phyloP scores from a whole-genome alignment of 2,329 filamentous ascomycete genomes.

The Nemania serpens region DNA sequence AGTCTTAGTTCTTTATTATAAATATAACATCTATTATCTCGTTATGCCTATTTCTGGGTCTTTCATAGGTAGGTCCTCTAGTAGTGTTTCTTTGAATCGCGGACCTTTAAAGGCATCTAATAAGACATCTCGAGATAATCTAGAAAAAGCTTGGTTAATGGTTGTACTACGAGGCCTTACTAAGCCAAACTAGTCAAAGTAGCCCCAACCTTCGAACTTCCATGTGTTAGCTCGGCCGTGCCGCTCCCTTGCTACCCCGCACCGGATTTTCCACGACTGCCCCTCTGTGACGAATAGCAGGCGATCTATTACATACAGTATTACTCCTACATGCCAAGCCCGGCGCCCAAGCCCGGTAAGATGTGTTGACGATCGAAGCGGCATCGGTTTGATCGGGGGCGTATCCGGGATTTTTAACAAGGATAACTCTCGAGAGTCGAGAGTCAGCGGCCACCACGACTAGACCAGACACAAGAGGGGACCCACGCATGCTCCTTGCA shows the following conservation, averaged over 20 bases:
- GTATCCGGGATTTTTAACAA: not conserved
- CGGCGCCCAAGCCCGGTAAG: not conserved
- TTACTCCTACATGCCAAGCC: not conserved
- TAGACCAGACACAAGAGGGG: not conserved
- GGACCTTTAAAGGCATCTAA: no score
- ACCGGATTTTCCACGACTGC: not conserved
- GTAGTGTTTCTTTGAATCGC: no score
- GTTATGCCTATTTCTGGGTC: no score
- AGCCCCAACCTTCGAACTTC: no score
- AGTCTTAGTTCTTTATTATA: no score
- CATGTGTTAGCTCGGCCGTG: not conserved
- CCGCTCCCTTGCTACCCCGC: conserved; percentile 14
- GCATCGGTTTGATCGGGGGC: conserved; percentile 4
- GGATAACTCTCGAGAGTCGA: not conserved
- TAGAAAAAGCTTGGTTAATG: no score
- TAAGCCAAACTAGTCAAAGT: no score
- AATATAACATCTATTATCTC: no score
- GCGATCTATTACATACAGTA: conserved; percentile 10
- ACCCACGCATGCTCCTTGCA: no score
- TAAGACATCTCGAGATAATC: no score
- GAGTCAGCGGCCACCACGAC: not conserved
- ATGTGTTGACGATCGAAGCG: conserved; percentile 5
- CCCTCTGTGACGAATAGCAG: conserved; percentile 9
- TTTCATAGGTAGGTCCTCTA: no score
- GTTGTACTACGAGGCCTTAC: no score